Evolutionary conservation across 352 stramenopile genomes (phyloP), one percentile per base, ranked within the genome.

Genomic region (Globisporangium solare): DNA sequence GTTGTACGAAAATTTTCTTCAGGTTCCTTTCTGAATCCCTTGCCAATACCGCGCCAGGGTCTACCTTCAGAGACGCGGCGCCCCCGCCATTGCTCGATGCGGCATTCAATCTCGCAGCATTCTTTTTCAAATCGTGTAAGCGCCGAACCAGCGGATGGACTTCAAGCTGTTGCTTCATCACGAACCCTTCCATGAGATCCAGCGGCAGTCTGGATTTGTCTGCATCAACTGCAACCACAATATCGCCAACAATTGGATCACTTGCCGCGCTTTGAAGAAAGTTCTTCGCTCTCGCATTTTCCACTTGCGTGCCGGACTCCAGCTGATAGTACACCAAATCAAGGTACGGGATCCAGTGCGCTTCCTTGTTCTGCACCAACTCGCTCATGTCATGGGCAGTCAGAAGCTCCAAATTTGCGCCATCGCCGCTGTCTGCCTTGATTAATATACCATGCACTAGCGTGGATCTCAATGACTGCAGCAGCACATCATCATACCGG

Each of bases 161-260:
- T 20, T 94, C 83, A 13, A 88, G 61, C 21, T 85, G 65, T 49
- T 80, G 67, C 47, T 81, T 80, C 22, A 71, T 58, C 21, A 94
- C 78, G 50, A 92, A 92, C 0, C 64, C 77, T 58, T 94, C 73
- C 11, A 84, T 83, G 15, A 94, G 52, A 56, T 89, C 65, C 24
- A 94, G 51, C 13, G 68, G 47, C 10, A 92, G 31, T 20, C 73
- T 77, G 37, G 63, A 78, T 7, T 68, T 71, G 0, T 83, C 66
- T 0, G 72, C 24, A 50, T 92, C 71, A 49, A 89, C 61, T 1
- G 76, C 70, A 45, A 94, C 76, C 20, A 94, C 67, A 47, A 94
- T 56, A 43, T 92, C 71, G 13, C 83, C 79, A 12, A 37, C 60
- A 11, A 86, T 54, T 14, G 55, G 37, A 17, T 39, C 35, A n/a